Percentiles rank a stretch among this genome's conserved stretches.
Conservation (phyloP, 345 rosid species). For the Ricinus communis region DNA sequence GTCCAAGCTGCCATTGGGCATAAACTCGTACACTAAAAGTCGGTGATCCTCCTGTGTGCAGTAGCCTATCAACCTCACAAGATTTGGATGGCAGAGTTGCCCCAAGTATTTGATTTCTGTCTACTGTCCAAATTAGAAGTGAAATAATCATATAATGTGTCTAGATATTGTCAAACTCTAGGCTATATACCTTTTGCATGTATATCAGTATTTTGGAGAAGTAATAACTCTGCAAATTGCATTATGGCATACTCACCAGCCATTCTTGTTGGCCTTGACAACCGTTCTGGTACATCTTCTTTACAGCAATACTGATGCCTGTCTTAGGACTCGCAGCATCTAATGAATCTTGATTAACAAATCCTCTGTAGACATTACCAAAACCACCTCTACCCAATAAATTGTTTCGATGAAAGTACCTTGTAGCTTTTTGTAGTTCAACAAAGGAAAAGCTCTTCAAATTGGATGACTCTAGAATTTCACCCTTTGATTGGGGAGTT, state of each 20-base stretch:
- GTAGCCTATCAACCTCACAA: constrained; percentile 29
- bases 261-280: constrained; percentile 34
- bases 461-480: too few species aligned
- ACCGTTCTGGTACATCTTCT: constrained; percentile 24
- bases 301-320: constrained; percentile 30
- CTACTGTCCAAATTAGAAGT: background rate
- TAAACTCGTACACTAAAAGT: constrained; percentile 29
- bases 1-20: constrained; percentile 35
- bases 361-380: constrained; percentile 33
- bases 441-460: too few species aligned
- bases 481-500: too few species aligned
- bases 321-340: constrained; percentile 23
- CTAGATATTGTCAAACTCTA: too few species aligned
- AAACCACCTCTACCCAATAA: constrained; percentile 28
- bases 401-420: constrained; percentile 25
- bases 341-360: constrained; percentile 23
- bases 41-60: constrained; percentile 27
- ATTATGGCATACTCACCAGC: constrained; percentile 29
- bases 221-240: too few species aligned
- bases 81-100: constrained; percentile 30
- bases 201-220: too few species aligned
- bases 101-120: constrained; percentile 32
- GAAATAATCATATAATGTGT: background rate
- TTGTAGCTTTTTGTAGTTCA: too few species aligned
- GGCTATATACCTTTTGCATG: too few species aligned